phyloP scores from a whole-genome alignment of 2,329 filamentous ascomycete species.

The Dactylella cylindrospora region DNA sequence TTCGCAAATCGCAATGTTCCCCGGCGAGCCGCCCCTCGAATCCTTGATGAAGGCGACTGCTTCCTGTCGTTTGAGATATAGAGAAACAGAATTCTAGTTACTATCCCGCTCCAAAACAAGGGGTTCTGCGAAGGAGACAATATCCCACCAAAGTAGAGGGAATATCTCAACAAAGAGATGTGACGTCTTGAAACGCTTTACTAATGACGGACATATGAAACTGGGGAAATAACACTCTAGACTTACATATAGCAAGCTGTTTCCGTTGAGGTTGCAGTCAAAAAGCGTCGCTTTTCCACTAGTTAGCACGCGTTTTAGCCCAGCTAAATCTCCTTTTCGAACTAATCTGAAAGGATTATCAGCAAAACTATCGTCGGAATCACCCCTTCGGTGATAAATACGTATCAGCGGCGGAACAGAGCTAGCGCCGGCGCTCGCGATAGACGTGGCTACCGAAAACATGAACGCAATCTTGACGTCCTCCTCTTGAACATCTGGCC shows the following conservation, averaged over 20 bases:
- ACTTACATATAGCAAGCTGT: conserved; percentile 30
- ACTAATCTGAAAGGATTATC: not conserved
- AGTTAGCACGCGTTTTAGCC: conserved; percentile 5
- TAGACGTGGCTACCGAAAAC: too few relatives aligned
- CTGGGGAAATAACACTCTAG: too few relatives aligned
- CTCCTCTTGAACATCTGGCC: too few relatives aligned
- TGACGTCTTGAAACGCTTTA: too few relatives aligned
- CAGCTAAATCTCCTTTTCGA: not conserved
- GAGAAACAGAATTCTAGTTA: not conserved
- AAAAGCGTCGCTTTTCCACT: conserved; percentile 11
- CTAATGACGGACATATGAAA: too few relatives aligned
- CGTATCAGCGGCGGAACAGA: conserved; percentile 22
- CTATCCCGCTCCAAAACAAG: too few relatives aligned
- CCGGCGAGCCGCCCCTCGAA: not conserved
- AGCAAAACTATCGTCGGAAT: not conserved
- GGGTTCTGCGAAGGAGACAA: too few relatives aligned
- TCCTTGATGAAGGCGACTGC: not conserved
- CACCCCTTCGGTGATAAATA: conserved; percentile 15
- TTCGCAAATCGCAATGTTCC: conserved; percentile 8
- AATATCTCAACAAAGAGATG: too few relatives aligned
- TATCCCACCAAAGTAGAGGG: too few relatives aligned
- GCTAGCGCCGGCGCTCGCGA: too few relatives aligned
- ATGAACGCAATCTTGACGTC: too few relatives aligned
- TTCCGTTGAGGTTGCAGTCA: conserved; percentile 13
- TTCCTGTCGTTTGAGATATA: not conserved